Percentiles rank a stretch among this genome's conserved stretches.
Conservation (phyloP, 495 filamentous ascomycete genomes). For the Penicillium parvum region DNA sequence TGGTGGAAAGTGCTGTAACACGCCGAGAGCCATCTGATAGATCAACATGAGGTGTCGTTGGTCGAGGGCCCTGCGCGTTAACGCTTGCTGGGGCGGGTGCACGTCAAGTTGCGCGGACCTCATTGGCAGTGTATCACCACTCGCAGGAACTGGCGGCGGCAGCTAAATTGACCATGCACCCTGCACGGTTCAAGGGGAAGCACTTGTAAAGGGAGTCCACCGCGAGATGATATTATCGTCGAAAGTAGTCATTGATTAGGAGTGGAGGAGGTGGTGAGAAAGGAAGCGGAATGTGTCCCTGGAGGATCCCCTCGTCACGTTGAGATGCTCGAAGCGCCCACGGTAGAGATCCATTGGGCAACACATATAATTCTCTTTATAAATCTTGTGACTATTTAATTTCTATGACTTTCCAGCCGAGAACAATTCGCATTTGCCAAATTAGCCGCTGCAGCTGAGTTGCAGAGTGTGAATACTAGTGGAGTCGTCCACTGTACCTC, state of each 20-base stretch:
- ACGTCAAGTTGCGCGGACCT: slow-evolving; percentile 5
- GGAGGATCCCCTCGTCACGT: too few relatives aligned
- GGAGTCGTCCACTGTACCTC: slow-evolving; percentile 20
- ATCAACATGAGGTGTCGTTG: slow-evolving; percentile 35
- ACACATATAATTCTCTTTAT: too few relatives aligned
- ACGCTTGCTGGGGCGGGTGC: slow-evolving; percentile 13
- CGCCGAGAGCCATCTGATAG: slow-evolving; percentile 24
- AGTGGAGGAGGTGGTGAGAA: too few relatives aligned
- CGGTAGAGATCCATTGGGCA: too few relatives aligned
- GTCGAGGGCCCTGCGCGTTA: slow-evolving; percentile 24
- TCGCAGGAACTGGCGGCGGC: slow-evolving; percentile 15
- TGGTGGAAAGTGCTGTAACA: too few relatives aligned
- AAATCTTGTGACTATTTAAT: too few relatives aligned
- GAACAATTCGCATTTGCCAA: slow-evolving; percentile 14
- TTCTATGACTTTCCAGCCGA: too few relatives aligned
- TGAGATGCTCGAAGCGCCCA: too few relatives aligned
- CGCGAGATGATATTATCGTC: too few relatives aligned
- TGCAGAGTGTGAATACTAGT: too few relatives aligned
- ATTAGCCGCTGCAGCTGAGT: slow-evolving; percentile 19
- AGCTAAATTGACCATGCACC: slow-evolving; percentile 17
- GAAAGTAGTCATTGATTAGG: neutral
- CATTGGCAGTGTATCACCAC: slow-evolving; percentile 6
- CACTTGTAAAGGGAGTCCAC: neutral
- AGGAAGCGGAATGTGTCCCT: too few relatives aligned
- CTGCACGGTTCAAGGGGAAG: slow-evolving; percentile 5